Evolutionary conservation across 345 rosid genomes (phyloP).

Genomic region (Brassica incana): DNA sequence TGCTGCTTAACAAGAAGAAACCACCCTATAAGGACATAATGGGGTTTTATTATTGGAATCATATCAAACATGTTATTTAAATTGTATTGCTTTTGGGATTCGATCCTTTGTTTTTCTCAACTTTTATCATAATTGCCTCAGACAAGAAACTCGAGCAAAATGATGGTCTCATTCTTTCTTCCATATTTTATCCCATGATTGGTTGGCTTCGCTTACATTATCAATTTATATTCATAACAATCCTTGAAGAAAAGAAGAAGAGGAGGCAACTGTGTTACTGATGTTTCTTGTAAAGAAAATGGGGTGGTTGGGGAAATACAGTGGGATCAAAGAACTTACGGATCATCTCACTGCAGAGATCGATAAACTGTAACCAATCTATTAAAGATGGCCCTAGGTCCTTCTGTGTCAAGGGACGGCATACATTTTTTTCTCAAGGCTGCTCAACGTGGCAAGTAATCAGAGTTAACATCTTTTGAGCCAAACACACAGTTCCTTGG

Average conservation of each 20-base stretch:
- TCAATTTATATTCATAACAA: neutral
- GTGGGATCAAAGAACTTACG: conserved; percentile 83
- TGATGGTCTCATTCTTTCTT: neutral
- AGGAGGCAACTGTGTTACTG: conserved; percentile 50
- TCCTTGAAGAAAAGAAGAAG: neutral
- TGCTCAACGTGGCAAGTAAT: conserved; percentile 41
- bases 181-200: neutral
- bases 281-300: conserved; percentile 70
- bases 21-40: neutral
- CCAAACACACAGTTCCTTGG: conserved; percentile 82
- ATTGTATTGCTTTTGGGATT: conserved; percentile 21
- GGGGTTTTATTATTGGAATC: neutral
- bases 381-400: conserved; percentile 58
- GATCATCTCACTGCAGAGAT: conserved; percentile 72
- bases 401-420: conserved; percentile 64
- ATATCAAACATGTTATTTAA: conserved; percentile 18
- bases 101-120: conserved; percentile 21
- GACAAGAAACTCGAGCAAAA: neutral
- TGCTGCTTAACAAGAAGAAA: conserved; percentile 21
- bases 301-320: conserved; percentile 55
- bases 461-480: conserved; percentile 49
- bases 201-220: neutral
- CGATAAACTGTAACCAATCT: conserved; percentile 72
- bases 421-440: no score
- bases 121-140: conserved; percentile 26